phyloP scores from a whole-genome alignment of 768 basidiomycete species.

The Daedaleopsis nitida region DNA sequence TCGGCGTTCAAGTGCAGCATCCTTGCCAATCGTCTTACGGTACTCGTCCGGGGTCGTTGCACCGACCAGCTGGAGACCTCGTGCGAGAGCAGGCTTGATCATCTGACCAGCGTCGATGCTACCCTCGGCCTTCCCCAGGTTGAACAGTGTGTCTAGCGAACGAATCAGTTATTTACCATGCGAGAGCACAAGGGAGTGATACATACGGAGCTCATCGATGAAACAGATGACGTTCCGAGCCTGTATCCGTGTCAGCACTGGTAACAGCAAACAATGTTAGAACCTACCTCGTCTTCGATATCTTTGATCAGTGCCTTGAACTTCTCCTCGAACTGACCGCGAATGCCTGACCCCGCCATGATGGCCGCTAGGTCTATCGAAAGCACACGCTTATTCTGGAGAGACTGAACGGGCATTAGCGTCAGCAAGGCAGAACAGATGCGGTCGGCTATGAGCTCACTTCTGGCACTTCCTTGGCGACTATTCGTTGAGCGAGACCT shows the following conservation, averaged over 20 bases:
- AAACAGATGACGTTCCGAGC: constrained; percentile 86
- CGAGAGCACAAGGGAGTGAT: not conserved
- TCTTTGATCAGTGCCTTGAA: constrained; percentile 90
- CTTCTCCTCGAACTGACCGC: constrained; percentile 92
- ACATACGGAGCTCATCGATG: constrained; percentile 92
- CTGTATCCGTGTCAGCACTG: constrained; percentile 22
- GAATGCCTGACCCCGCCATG: constrained; percentile 87
- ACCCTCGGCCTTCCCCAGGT: constrained; percentile 89
- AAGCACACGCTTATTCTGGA: constrained; percentile 86
- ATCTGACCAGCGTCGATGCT: constrained; percentile 91
- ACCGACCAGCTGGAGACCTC: constrained; percentile 86
- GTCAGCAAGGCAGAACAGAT: not conserved
- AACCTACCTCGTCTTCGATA: constrained; percentile 78
- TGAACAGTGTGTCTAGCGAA: constrained; percentile 69
- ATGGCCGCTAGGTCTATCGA: constrained; percentile 83
- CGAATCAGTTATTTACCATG: not conserved
- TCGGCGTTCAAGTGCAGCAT: constrained; percentile 86
- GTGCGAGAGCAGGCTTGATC: constrained; percentile 89
- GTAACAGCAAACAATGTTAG: not conserved
- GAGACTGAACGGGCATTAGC: constrained; percentile 50
- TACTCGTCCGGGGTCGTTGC: constrained; percentile 93
- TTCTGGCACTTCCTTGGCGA: constrained; percentile 90
- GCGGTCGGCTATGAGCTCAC: constrained; percentile 39
- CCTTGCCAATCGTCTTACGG: constrained; percentile 88
- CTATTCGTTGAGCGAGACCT: constrained; percentile 84